Conservation (phyloP, 495 filamentous ascomycete species). For the Aspergillus affinis region DNA sequence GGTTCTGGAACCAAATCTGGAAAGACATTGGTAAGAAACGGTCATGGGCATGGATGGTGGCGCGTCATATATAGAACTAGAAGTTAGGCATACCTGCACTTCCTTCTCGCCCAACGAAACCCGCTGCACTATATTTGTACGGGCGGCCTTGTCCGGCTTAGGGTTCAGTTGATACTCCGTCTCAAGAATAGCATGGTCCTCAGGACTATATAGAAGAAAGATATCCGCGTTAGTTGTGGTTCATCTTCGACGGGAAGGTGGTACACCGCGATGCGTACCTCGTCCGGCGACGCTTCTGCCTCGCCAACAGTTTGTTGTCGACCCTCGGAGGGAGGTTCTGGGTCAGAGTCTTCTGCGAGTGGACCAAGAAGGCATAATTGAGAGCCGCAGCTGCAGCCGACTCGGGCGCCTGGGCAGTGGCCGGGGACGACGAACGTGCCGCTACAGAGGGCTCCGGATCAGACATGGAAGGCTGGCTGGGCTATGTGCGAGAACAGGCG, state of each 20-base stretch:
- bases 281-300: constrained; percentile 71
- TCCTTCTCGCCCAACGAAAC: constrained; percentile 95
- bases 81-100: constrained; percentile 74
- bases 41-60: constrained; percentile 16
- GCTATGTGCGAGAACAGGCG: constrained; percentile 12
- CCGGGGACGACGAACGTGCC: constrained; percentile 36
- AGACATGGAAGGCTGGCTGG: constrained; percentile 37
- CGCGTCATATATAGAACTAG: constrained; percentile 26
- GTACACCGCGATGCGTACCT: constrained; percentile 40
- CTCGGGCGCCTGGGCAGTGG: constrained; percentile 37
- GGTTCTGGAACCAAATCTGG: constrained; percentile 99
- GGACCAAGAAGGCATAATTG: constrained; percentile 65
- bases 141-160: constrained; percentile 89
- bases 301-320: constrained; percentile 65
- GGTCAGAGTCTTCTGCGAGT: constrained; percentile 65
- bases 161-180: constrained; percentile 80
- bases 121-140: constrained; percentile 76
- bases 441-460: constrained; percentile 36
- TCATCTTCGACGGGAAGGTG: neutral
- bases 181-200: constrained; percentile 90
- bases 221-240: constrained; percentile 4
- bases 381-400: constrained; percentile 33
- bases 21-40: constrained; percentile 13
- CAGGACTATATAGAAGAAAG: constrained; percentile 53
- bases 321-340: constrained; percentile 62